phyloP scores from a whole-genome alignment of 2,329 filamentous ascomycete genomes.

The Tolypocladium tropicale region DNA sequence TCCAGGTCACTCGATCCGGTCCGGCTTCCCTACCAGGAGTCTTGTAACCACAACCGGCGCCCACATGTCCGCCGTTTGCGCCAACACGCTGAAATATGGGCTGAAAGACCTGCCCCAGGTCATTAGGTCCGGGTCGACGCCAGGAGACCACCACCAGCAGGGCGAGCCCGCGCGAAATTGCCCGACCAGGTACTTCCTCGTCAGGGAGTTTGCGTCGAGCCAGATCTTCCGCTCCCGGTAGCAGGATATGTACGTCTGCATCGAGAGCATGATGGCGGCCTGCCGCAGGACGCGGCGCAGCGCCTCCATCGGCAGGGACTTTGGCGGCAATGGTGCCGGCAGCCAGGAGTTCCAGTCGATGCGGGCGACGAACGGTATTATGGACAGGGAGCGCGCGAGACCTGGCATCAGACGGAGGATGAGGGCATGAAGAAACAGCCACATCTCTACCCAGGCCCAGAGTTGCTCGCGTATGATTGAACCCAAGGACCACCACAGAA shows the following conservation, averaged over 20 bases:
- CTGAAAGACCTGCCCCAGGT: not conserved
- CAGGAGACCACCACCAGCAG: slow-evolving; percentile 3
- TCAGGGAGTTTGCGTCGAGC: slow-evolving; percentile 18
- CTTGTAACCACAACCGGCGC: not conserved
- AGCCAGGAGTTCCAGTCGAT: not conserved
- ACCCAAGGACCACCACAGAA: not conserved
- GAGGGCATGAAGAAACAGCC: not conserved
- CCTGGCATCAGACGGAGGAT: not conserved
- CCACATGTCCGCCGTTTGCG: slow-evolving; percentile 1
- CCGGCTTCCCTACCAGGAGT: not conserved
- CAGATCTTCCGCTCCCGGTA: slow-evolving; percentile 16
- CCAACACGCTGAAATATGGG: not conserved
- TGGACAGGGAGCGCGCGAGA: not conserved
- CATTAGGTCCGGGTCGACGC: slow-evolving; percentile 1
- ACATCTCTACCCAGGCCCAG: not conserved
- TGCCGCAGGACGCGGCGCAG: slow-evolving; percentile 3
- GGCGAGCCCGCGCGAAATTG: slow-evolving; percentile 2
- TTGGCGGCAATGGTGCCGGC: not conserved
- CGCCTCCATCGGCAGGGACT: not conserved
- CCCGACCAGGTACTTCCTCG: slow-evolving; percentile 16
- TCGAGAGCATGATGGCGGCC: slow-evolving; percentile 3
- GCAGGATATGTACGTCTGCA: slow-evolving; percentile 10
- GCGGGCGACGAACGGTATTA: not conserved
- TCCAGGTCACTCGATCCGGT: not conserved
- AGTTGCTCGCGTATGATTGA: not conserved